Evolutionary conservation across 768 basidiomycete genomes (phyloP).

Genomic region (Mycena floridula): DNA sequence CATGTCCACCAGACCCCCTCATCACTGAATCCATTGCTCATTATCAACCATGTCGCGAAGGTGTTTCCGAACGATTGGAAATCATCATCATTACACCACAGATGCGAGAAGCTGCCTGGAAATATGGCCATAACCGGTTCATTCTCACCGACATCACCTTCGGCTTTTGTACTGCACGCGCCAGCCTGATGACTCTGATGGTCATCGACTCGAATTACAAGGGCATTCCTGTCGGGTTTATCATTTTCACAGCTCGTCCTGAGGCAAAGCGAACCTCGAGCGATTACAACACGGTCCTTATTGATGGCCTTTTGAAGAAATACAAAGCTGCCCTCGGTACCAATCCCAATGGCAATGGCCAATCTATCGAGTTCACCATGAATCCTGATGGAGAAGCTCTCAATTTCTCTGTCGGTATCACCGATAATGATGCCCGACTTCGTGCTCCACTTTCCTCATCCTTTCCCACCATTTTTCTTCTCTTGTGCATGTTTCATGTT

Average conservation of each 20-base stretch:
- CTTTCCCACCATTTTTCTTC: conserved; percentile 16
- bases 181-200: conserved; percentile 24
- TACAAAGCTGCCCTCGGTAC: conserved; percentile 12
- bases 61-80: conserved; percentile 12
- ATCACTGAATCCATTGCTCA: conserved; percentile 14
- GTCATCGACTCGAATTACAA: conserved; percentile 20
- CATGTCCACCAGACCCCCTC: conserved; percentile 12
- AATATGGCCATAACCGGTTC: conserved; percentile 17
- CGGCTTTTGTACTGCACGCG: conserved; percentile 14
- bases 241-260: conserved; percentile 16
- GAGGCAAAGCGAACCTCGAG: conserved; percentile 10
- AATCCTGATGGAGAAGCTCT: conserved; percentile 15
- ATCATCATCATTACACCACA: conserved; percentile 14
- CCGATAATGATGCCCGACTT: conserved; percentile 24
- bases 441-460: conserved; percentile 12
- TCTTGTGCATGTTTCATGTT: conserved; percentile 17
- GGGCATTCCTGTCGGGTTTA: conserved; percentile 24
- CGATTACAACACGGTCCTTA: conserved; percentile 16
- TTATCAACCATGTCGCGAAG: conserved; percentile 14
- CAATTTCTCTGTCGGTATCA: conserved; percentile 14
- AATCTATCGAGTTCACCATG: too few relatives aligned
- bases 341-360: conserved; percentile 10
- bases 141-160: conserved; percentile 21
- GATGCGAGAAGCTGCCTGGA: conserved; percentile 12
- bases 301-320: conserved; percentile 12